Evolutionary conservation across 257 asterid species (phyloP).

Genomic region (Nicotiana otophora): DNA sequence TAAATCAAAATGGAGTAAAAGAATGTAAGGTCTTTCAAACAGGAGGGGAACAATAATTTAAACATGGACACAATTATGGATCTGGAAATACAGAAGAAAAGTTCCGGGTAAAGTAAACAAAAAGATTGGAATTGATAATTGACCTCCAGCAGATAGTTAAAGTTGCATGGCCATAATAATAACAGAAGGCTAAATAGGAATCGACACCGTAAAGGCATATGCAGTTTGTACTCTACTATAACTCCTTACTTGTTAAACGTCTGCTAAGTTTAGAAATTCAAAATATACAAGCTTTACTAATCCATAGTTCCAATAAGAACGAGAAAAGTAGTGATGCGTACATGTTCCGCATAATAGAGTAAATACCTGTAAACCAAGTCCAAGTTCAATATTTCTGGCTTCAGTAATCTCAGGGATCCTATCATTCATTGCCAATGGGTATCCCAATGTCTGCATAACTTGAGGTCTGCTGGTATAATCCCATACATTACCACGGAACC

Average conservation of each 20-base stretch:
- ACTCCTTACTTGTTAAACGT: background rate
- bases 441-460: conserved; percentile 76
- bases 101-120: background rate
- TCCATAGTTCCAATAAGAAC: too few species aligned
- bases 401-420: conserved; percentile 84
- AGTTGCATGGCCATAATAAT: background rate
- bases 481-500: conserved; percentile 97
- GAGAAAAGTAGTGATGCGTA: background rate
- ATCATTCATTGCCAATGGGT: conserved; percentile 65
- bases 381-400: conserved; percentile 95
- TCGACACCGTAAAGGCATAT: background rate
- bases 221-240: background rate
- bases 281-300: background rate
- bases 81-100: background rate
- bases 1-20: background rate
- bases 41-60: background rate
- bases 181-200: background rate
- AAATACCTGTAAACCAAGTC: conserved; percentile 92
- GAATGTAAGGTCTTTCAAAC: background rate
- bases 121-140: background rate
- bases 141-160: background rate
- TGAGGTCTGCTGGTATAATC: conserved; percentile 80
- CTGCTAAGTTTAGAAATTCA: background rate
- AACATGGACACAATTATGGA: background rate
- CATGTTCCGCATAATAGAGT: background rate